Conservation (phyloP, 2,329 filamentous ascomycete genomes). For the Aspergillus quadrilineatus region DNA sequence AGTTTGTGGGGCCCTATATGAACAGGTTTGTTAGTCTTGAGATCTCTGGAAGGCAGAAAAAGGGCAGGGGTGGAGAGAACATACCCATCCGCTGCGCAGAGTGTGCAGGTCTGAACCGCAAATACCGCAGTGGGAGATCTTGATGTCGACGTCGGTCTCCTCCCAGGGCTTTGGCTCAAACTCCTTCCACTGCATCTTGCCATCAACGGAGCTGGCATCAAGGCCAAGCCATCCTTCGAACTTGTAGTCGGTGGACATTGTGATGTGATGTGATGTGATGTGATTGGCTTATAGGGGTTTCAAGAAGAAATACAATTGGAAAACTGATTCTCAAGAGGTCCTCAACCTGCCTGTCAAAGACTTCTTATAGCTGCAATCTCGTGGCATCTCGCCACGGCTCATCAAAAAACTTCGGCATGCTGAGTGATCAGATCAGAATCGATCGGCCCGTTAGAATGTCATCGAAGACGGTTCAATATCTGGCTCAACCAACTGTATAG, state of each 20-base stretch:
- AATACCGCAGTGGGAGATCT: conserved; percentile 63
- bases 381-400: background rate
- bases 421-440: background rate
- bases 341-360: background rate
- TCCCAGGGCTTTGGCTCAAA: conserved; percentile 65
- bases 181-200: conserved; percentile 56
- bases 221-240: conserved; percentile 61
- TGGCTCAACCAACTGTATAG: background rate
- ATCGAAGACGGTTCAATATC: background rate
- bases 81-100: conserved; percentile 51
- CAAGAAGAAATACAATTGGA: background rate
- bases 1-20: conserved; percentile 31
- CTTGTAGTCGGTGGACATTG: conserved; percentile 40
- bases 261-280: background rate
- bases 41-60: too few species aligned
- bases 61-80: conserved; percentile 8
- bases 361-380: background rate
- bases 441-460: background rate
- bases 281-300: background rate
- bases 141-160: conserved; percentile 64
- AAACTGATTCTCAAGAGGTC: background rate
- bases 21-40: background rate
- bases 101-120: conserved; percentile 63
- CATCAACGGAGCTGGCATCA: conserved; percentile 49
- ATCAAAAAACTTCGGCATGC: background rate